Evolutionary conservation across 371 early-diverging fungal genomes (phyloP).

Genomic region (Mucor lusitanicus): DNA sequence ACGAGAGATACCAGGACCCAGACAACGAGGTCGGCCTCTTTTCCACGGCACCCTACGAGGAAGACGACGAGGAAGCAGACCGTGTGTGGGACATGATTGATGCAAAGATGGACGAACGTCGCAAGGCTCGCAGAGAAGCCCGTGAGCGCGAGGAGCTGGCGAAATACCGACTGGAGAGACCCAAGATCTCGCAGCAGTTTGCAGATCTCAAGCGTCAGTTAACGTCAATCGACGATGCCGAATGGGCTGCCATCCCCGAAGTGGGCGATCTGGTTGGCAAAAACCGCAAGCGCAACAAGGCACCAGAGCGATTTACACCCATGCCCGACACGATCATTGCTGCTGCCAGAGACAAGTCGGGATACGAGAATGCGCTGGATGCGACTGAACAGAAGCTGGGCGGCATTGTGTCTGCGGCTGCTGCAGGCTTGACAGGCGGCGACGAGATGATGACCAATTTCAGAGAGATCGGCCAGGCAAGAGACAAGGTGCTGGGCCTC

Average conservation of each 20-base stretch:
- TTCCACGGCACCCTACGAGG: constrained; percentile 85
- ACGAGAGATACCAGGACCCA: constrained; percentile 84
- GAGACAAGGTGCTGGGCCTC: constrained; percentile 85
- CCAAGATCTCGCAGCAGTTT: constrained; percentile 89
- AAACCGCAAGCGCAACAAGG: constrained; percentile 68
- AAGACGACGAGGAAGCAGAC: constrained; percentile 98
- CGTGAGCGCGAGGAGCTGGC: constrained; percentile 62
- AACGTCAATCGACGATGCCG: constrained; percentile 72
- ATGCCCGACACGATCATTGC: constrained; percentile 86
- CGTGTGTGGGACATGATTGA: constrained; percentile 91
- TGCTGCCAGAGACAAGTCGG: constrained; percentile 59
- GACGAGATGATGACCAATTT: constrained; percentile 82
- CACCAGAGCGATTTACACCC: constrained; percentile 73
- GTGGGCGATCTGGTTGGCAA: constrained; percentile 89
- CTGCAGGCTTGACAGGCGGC: constrained; percentile 24
- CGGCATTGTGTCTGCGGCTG: constrained; percentile 49
- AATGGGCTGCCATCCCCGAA: constrained; percentile 94
- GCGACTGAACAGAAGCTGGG: constrained; percentile 50
- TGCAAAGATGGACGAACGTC: constrained; percentile 86
- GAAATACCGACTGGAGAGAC: constrained; percentile 58
- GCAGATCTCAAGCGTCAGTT: constrained; percentile 88
- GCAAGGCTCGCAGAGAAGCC: constrained; percentile 73
- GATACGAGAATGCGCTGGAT: constrained; percentile 62
- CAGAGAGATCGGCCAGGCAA: constrained; percentile 91
- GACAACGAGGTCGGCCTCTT: constrained; percentile 95